Evolutionary conservation across 2,329 filamentous ascomycete genomes (phyloP).

Genomic region (Penicillium crustosum): DNA sequence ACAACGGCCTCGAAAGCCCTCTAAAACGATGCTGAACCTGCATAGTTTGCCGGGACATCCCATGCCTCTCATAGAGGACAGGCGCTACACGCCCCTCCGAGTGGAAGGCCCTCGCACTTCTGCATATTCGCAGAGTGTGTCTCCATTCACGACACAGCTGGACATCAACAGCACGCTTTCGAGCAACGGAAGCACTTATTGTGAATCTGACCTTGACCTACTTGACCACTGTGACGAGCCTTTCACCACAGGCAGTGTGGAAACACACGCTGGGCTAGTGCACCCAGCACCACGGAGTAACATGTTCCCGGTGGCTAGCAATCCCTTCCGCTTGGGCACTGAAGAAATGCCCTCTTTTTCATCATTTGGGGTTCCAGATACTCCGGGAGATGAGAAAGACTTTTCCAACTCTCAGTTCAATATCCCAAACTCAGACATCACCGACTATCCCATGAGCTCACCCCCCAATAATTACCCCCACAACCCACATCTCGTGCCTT

Average conservation of each 20-base stretch:
- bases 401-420: not conserved
- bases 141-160: not conserved
- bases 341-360: constrained; percentile 13
- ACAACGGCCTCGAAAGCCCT: not conserved
- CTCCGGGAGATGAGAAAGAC: not conserved
- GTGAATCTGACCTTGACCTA: not conserved
- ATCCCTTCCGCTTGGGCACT: constrained; percentile 9
- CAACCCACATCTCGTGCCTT: not conserved
- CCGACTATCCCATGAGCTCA: not conserved
- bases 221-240: not conserved
- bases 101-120: not conserved
- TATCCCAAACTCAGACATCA: not conserved
- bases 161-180: not conserved
- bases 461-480: not conserved
- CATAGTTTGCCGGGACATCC: not conserved
- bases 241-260: not conserved
- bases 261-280: not conserved
- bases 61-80: not conserved
- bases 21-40: not conserved
- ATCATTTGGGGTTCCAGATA: constrained; percentile 7
- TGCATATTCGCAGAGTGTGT: not conserved
- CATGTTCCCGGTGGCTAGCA: constrained; percentile 4
- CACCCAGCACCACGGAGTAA: constrained; percentile 15
- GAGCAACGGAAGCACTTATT: not conserved
- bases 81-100: not conserved